phyloP scores from a whole-genome alignment of 176 grass and related monocot species.

The Oryza glaberrima region DNA sequence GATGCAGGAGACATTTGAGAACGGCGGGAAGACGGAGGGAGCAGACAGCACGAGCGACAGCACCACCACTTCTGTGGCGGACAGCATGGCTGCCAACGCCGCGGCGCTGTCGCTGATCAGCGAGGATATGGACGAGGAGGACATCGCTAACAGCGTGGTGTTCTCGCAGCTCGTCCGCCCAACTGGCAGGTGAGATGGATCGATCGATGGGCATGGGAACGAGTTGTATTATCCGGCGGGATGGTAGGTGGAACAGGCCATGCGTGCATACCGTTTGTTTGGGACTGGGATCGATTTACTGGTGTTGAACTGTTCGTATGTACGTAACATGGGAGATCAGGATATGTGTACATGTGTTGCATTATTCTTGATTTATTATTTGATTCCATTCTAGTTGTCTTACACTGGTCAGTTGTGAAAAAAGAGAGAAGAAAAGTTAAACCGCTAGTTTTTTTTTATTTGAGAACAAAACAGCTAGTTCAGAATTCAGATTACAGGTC shows the following conservation, averaged over 20 bases:
- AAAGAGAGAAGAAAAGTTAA: background rate
- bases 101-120: slow-evolving; percentile 39
- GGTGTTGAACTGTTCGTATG: slow-evolving; percentile 11
- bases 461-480: background rate
- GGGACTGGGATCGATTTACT: background rate
- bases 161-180: slow-evolving; percentile 52
- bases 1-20: slow-evolving; percentile 58
- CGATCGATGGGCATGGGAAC: background rate
- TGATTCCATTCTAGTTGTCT: slow-evolving; percentile 1
- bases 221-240: background rate
- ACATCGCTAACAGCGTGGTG: slow-evolving; percentile 50
- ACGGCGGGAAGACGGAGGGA: slow-evolving; percentile 30
- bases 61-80: background rate
- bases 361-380: slow-evolving; percentile 20
- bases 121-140: slow-evolving; percentile 62
- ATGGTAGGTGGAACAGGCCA: background rate
- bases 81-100: slow-evolving; percentile 43
- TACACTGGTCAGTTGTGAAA: background rate
- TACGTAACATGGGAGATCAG: slow-evolving; percentile 5
- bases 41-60: background rate
- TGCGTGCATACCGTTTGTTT: background rate
- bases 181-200: slow-evolving; percentile 41
- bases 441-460: background rate
- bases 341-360: slow-evolving; percentile 29
- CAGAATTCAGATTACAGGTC: background rate